Conservation (phyloP, 768 basidiomycete species). For the Mycena vulgaris region DNA sequence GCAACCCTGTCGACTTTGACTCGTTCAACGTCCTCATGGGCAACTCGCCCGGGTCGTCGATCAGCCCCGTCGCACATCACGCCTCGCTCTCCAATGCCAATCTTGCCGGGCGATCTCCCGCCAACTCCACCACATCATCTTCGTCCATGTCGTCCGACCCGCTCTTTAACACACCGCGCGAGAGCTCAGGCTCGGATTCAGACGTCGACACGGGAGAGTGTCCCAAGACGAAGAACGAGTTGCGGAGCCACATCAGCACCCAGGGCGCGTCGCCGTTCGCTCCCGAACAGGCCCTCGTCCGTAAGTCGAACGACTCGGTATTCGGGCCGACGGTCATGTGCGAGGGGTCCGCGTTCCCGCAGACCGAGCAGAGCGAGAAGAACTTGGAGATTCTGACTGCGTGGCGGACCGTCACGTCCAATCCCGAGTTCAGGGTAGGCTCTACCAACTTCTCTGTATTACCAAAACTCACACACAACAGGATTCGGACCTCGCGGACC, state of each 20-base stretch:
- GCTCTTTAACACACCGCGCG: constrained; percentile 53
- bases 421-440: constrained; percentile 83
- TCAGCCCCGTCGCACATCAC: constrained; percentile 73
- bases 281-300: constrained; percentile 35
- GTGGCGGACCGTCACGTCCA: constrained; percentile 82
- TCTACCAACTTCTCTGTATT: constrained; percentile 17
- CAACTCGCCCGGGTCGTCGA: constrained; percentile 53
- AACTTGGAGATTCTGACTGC: constrained; percentile 86
- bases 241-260: constrained; percentile 64
- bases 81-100: constrained; percentile 43
- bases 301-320: constrained; percentile 62
- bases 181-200: constrained; percentile 50
- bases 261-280: constrained; percentile 78
- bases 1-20: constrained; percentile 48
- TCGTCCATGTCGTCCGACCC: constrained; percentile 52
- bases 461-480: constrained; percentile 45
- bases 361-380: constrained; percentile 76
- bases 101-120: constrained; percentile 40
- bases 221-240: constrained; percentile 70
- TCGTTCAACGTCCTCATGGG: constrained; percentile 48
- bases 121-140: constrained; percentile 56
- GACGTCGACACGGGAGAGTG: constrained; percentile 51
- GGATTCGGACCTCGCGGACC: constrained; percentile 84
- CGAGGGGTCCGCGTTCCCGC: constrained; percentile 77
- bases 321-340: constrained; percentile 75